These are phyloP conservation scores for Cladorrhinum samala DNA, from an alignment of 495 filamentous ascomycete genomes.

Conservation along the genomic window DNA sequence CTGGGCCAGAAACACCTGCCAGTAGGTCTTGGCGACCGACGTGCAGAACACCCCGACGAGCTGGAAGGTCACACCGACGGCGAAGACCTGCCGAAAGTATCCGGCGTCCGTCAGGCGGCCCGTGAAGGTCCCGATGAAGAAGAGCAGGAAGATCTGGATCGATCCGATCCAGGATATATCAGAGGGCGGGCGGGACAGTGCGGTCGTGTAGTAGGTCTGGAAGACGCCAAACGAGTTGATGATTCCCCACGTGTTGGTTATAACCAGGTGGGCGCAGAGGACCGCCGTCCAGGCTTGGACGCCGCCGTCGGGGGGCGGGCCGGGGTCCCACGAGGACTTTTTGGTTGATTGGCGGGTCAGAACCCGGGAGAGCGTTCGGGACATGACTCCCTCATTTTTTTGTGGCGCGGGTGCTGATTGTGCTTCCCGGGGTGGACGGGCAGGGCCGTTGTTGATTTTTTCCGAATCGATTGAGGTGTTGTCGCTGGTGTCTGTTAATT, in stretches of 20 bases:
- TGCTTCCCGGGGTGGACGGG: background rate
- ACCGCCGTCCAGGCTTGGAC: slow-evolving; percentile 2
- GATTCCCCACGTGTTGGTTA: slow-evolving; percentile 18
- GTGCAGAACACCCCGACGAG: slow-evolving; percentile 69
- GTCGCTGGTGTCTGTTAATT: background rate
- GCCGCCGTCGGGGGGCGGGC: slow-evolving; percentile 2
- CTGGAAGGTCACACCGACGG: slow-evolving; percentile 4
- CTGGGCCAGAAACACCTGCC: slow-evolving; percentile 57
- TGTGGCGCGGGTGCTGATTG: background rate
- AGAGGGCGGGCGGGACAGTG: slow-evolving; percentile 15
- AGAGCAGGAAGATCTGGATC: slow-evolving; percentile 19
- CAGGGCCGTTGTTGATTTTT: background rate
- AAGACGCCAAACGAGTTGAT: slow-evolving; percentile 30
- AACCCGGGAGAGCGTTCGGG: background rate
- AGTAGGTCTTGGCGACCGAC: slow-evolving; percentile 52
- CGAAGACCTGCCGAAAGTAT: slow-evolving; percentile 11
- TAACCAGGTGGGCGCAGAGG: slow-evolving; percentile 1
- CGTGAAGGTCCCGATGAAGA: slow-evolving; percentile 23
- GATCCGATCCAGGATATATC: slow-evolving; percentile 30
- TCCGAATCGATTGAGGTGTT: background rate
- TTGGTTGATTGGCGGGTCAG: slow-evolving; percentile 1
- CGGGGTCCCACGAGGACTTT: background rate
- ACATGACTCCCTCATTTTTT: background rate
- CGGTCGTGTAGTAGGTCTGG: slow-evolving; percentile 24
- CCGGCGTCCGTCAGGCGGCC: slow-evolving; percentile 21